Conservation (phyloP, 345 rosid genomes). For the Brassica incana region DNA sequence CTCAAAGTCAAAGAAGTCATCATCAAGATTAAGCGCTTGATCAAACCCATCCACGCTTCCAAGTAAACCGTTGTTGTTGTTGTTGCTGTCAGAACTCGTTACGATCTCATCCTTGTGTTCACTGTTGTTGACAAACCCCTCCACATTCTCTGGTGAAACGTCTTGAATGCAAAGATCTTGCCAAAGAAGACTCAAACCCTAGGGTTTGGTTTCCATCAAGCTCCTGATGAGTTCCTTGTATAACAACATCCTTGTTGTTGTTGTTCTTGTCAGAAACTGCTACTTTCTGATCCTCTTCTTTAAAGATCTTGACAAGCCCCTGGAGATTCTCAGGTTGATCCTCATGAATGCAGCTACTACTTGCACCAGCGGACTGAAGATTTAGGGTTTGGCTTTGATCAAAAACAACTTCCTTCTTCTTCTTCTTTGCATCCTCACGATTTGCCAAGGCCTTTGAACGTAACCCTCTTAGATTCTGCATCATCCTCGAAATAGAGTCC, state of each 20-base stretch:
- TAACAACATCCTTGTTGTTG: neutral
- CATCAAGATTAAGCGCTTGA: slow-evolving; percentile 15
- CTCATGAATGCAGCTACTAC: neutral
- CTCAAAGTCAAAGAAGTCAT: neutral
- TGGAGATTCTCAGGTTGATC: neutral
- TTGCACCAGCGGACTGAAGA: neutral
- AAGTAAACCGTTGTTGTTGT: neutral
- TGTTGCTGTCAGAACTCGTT: neutral
- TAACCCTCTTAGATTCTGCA: neutral
- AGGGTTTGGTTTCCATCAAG: slow-evolving; percentile 6
- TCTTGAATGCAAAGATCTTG: neutral
- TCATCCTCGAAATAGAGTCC: neutral
- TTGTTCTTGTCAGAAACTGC: neutral
- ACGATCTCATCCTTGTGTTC: neutral
- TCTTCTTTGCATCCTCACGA: neutral
- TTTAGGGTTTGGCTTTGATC: neutral
- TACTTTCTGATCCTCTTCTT: neutral
- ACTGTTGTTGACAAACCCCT: neutral
- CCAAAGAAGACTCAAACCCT: neutral
- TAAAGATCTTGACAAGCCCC: neutral
- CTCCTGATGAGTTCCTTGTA: neutral
- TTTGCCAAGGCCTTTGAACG: neutral
- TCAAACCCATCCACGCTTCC: neutral
- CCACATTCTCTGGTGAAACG: neutral
- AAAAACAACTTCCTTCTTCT: neutral